A percentile compares a stretch with the other conserved stretches of the same genome.
Conservation (phyloP, 108 stramenopile genomes). For the Mediolabrus comicus region DNA sequence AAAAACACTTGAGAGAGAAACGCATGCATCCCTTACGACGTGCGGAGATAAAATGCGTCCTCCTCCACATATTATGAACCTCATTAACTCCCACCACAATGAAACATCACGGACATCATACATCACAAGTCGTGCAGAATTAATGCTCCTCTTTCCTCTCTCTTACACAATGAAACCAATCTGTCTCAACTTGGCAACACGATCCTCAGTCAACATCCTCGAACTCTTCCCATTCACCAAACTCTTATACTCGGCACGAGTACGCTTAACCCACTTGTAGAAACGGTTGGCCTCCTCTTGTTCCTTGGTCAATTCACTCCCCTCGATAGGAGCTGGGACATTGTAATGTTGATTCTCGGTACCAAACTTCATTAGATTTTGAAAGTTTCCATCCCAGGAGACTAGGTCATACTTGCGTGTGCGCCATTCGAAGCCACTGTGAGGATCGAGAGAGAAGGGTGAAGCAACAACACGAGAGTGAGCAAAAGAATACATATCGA, state of each 20-base stretch:
- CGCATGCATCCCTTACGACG: too few species aligned
- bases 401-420: slow-evolving; percentile 14
- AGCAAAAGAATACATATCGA: too few species aligned
- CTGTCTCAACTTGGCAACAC: slow-evolving; percentile 14
- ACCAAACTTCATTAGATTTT: slow-evolving; percentile 16
- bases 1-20: too few species aligned
- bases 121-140: neutral
- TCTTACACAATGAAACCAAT: slow-evolving; percentile 18
- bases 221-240: slow-evolving; percentile 11
- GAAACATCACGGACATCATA: neutral
- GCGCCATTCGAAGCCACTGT: slow-evolving; percentile 25
- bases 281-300: slow-evolving; percentile 14
- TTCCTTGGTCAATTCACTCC: neutral
- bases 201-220: slow-evolving; percentile 15
- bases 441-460: too few species aligned
- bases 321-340: slow-evolving; percentile 8
- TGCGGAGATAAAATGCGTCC: too few species aligned
- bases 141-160: neutral
- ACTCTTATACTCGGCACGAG: slow-evolving; percentile 13
- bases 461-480: too few species aligned
- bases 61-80: too few species aligned
- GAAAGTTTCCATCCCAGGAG: slow-evolving; percentile 16
- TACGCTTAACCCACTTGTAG: slow-evolving; percentile 19
- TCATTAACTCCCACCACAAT: neutral
- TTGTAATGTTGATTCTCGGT: slow-evolving; percentile 14